These are phyloP conservation scores for Zizania palustris DNA, from an alignment of 202 grass and related monocot genomes.

Conservation along the genomic window DNA sequence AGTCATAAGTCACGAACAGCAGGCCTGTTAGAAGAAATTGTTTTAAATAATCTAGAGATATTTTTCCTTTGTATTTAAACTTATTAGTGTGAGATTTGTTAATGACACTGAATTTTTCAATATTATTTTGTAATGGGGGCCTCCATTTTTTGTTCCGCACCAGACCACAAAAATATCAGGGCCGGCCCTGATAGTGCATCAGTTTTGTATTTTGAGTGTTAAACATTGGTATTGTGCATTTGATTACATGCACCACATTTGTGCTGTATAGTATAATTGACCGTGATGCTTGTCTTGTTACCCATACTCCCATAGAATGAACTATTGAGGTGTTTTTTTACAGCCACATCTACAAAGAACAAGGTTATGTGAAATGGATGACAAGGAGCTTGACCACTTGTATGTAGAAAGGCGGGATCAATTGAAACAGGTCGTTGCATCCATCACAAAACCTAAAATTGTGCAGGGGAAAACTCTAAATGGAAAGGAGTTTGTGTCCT, in stretches of 20 bases:
- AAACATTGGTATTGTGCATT: neutral
- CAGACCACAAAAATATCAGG: no score
- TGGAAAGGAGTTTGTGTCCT: conserved; percentile 89
- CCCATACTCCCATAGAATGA: neutral
- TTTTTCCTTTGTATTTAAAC: no score
- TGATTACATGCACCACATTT: neutral
- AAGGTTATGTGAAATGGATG: conserved; percentile 92
- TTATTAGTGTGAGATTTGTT: no score
- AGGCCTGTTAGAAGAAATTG: no score
- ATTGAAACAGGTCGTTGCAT: conserved; percentile 83
- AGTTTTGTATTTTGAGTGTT: conserved; percentile 18
- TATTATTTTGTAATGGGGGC: no score
- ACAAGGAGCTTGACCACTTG: conserved; percentile 71
- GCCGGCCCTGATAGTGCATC: neutral
- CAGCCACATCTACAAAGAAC: conserved; percentile 99
- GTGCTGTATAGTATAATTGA: neutral
- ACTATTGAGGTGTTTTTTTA: conserved; percentile 18
- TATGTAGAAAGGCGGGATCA: conserved; percentile 83
- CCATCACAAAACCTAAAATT: conserved; percentile 82
- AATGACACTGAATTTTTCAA: no score
- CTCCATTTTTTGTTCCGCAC: no score
- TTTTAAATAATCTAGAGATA: no score
- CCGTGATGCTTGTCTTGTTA: neutral
- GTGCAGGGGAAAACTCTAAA: conserved; percentile 85
- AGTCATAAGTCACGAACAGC: no score